Conservation (phyloP, 148 eudicot genomes). For the Polygonum maritimum region DNA sequence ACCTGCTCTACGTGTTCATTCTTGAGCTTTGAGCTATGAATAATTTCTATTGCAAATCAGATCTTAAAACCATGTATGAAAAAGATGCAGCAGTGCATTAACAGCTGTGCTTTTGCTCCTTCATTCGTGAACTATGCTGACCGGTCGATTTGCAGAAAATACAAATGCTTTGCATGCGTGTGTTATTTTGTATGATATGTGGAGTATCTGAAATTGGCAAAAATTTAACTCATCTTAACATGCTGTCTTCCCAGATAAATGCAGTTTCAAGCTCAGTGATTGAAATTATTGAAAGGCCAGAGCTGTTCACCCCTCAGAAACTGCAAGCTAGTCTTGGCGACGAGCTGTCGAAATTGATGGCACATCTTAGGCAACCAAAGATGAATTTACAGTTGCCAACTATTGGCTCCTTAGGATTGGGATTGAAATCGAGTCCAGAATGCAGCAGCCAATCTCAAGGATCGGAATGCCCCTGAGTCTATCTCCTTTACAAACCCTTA, state of each 20-base stretch:
- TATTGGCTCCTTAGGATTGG: slow-evolving; percentile 10
- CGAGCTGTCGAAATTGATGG: slow-evolving; percentile 32
- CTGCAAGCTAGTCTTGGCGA: slow-evolving; percentile 27
- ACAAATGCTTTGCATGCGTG: neutral
- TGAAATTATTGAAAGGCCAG: slow-evolving; percentile 36
- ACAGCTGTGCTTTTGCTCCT: neutral
- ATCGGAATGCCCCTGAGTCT: slow-evolving; percentile 13
- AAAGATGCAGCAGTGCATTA: neutral
- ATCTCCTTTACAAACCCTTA: neutral
- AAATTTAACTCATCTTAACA: neutral
- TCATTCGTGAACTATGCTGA: neutral
- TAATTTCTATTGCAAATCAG: neutral
- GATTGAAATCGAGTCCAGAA: slow-evolving; percentile 6
- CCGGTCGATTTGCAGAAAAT: neutral
- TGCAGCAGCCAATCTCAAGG: slow-evolving; percentile 13
- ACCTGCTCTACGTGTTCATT: neutral
- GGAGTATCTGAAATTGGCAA: neutral
- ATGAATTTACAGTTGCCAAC: slow-evolving; percentile 13
- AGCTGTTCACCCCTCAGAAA: slow-evolving; percentile 32
- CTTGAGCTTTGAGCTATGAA: neutral
- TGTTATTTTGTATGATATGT: neutral
- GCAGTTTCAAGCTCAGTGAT: slow-evolving; percentile 29
- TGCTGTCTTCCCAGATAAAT: slow-evolving; percentile 29
- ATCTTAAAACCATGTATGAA: neutral
- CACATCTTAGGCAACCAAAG: slow-evolving; percentile 25